Conservation (phyloP, 768 basidiomycete species). For the Cytidiella melzeri region DNA sequence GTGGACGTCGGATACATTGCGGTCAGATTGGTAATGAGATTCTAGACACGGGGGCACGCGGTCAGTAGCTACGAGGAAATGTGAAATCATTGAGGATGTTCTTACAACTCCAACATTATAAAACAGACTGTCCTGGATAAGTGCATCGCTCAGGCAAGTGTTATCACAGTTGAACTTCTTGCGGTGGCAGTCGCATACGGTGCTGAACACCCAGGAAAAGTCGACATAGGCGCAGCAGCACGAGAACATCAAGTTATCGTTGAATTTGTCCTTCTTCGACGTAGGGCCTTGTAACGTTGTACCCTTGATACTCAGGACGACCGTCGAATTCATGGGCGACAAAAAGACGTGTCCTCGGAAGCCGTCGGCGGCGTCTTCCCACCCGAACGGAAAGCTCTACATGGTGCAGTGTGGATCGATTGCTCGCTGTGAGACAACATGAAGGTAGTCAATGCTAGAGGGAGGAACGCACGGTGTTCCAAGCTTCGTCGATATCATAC, state of each 20-base stretch:
- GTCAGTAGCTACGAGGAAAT: neutral
- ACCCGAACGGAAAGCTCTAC: slow-evolving; percentile 78
- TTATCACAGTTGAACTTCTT: slow-evolving; percentile 69
- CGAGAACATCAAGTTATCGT: slow-evolving; percentile 84
- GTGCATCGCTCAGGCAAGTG: slow-evolving; percentile 75
- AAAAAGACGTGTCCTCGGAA: slow-evolving; percentile 90
- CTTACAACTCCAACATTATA: slow-evolving; percentile 83
- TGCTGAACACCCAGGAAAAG: slow-evolving; percentile 76
- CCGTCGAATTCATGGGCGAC: slow-evolving; percentile 70
- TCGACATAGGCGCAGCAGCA: slow-evolving; percentile 93
- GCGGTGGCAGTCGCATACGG: slow-evolving; percentile 85
- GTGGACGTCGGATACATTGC: slow-evolving; percentile 50
- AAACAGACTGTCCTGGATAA: slow-evolving; percentile 87
- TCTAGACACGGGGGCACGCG: slow-evolving; percentile 24
- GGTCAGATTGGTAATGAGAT: slow-evolving; percentile 52
- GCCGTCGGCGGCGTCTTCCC: slow-evolving; percentile 62
- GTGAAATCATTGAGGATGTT: neutral
- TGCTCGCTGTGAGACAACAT: slow-evolving; percentile 7
- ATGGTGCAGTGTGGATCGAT: slow-evolving; percentile 1
- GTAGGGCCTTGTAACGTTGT: slow-evolving; percentile 84
- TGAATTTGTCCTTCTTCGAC: slow-evolving; percentile 86
- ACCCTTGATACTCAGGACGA: slow-evolving; percentile 86
- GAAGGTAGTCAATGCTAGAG: neutral
- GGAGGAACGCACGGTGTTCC: slow-evolving; percentile 44
- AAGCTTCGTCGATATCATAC: slow-evolving; percentile 73